Percentiles rank a stretch among this genome's conserved stretches.
Evolutionary conservation across 2,329 filamentous ascomycete genomes (phyloP).

Genomic region (Aspergillus fijiensis): DNA sequence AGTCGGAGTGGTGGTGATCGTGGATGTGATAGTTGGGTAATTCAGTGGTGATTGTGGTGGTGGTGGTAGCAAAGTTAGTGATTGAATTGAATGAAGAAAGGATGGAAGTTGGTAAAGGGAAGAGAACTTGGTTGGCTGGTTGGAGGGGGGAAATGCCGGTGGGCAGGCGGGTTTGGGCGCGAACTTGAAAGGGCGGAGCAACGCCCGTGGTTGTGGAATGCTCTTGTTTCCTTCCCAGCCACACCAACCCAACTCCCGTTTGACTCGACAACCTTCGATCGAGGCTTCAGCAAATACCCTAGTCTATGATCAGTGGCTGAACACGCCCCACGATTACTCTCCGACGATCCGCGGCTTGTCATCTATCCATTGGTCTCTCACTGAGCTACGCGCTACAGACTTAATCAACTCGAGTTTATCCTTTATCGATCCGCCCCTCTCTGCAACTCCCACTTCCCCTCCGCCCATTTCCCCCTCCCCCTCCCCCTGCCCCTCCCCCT

Average conservation of each 20-base stretch:
- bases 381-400: not conserved
- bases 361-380: not conserved
- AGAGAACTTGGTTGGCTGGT: conserved; percentile 4
- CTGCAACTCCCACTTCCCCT: not conserved
- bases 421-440: not conserved
- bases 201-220: conserved; percentile 2
- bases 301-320: conserved; percentile 1
- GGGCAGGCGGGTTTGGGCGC: conserved; percentile 6
- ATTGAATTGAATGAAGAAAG: conserved; percentile 4
- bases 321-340: not conserved
- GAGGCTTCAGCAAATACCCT: not conserved
- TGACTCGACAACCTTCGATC: no score
- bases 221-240: not conserved
- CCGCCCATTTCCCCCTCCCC: not conserved
- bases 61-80: not conserved
- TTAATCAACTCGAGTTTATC: not conserved
- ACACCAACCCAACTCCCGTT: not conserved
- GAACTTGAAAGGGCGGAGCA: not conserved
- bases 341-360: not conserved
- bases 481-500: not conserved
- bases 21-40: not conserved
- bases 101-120: not conserved
- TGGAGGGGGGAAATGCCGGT: not conserved
- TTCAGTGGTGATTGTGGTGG: not conserved
- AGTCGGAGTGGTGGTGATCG: not conserved